phyloP scores from a whole-genome alignment of 139 green algal species.

The Limnomonas spitsbergensis region DNA sequence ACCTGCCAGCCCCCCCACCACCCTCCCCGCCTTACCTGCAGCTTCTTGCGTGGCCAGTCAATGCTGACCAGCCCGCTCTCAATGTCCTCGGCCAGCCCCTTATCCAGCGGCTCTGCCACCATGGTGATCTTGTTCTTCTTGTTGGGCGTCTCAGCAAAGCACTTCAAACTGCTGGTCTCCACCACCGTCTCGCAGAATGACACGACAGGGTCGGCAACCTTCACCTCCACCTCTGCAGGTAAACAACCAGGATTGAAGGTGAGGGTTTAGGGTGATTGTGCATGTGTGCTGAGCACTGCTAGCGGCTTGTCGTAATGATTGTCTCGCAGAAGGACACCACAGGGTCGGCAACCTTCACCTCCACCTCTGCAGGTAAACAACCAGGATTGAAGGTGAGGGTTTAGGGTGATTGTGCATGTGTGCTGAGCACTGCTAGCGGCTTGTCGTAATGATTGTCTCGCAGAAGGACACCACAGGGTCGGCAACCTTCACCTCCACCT shows the following conservation, averaged over 20 bases:
- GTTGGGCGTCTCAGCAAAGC: slow-evolving; percentile 96
- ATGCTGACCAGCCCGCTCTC: slow-evolving; percentile 63
- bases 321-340: slow-evolving; percentile 96
- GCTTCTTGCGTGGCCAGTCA: slow-evolving; percentile 64
- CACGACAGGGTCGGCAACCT: slow-evolving; percentile 84
- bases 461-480: slow-evolving; percentile 86
- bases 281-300: slow-evolving; percentile 97
- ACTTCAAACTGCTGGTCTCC: slow-evolving; percentile 91
- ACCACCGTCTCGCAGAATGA: slow-evolving; percentile 96
- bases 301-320: slow-evolving; percentile 88
- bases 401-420: slow-evolving; percentile 80
- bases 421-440: slow-evolving; percentile 92
- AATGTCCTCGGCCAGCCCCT: slow-evolving; percentile 88
- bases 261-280: slow-evolving; percentile 61
- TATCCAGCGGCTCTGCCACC: slow-evolving; percentile 94
- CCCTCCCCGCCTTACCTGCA: slow-evolving; percentile 47
- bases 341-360: slow-evolving; percentile 89
- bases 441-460: slow-evolving; percentile 97
- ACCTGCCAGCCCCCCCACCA: too few species aligned
- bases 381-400: not conserved
- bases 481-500: slow-evolving; percentile 95
- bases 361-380: slow-evolving; percentile 73
- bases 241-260: not conserved
- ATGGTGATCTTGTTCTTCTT: slow-evolving; percentile 91
- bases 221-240: slow-evolving; percentile 86